Evolutionary conservation across 2,329 filamentous ascomycete genomes (phyloP).

Genomic region (Fusarium devonianum): DNA sequence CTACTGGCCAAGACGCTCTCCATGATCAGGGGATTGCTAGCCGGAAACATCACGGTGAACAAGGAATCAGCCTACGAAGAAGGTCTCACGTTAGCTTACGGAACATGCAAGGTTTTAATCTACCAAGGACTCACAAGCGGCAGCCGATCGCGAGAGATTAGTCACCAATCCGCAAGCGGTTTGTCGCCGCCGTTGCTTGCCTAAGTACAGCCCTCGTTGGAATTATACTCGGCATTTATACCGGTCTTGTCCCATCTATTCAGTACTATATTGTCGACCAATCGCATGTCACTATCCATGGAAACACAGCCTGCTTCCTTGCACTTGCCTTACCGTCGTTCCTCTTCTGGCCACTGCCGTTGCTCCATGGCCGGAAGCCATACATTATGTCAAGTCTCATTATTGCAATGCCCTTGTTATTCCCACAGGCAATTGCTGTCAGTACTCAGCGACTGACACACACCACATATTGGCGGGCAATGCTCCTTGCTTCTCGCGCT

Average conservation of each 20-base stretch:
- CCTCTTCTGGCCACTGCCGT: constrained; percentile 75
- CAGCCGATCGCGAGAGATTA: constrained; percentile 77
- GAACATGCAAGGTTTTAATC: constrained; percentile 58
- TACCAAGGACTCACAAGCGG: constrained; percentile 62
- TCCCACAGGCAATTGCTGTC: constrained; percentile 76
- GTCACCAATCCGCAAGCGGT: constrained; percentile 71
- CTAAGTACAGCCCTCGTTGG: constrained; percentile 76
- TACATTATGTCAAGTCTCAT: constrained; percentile 75
- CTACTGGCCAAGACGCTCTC: constrained; percentile 34
- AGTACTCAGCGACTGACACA: constrained; percentile 63
- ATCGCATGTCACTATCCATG: constrained; percentile 71
- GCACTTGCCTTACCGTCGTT: constrained; percentile 75
- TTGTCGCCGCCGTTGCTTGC: constrained; percentile 73
- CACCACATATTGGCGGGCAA: constrained; percentile 62
- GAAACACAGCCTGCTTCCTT: constrained; percentile 76
- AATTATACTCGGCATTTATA: constrained; percentile 76
- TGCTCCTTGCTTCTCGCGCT: constrained; percentile 68
- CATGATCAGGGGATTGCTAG: constrained; percentile 38
- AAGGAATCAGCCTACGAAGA: constrained; percentile 55
- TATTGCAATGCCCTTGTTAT: constrained; percentile 74
- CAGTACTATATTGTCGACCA: constrained; percentile 79
- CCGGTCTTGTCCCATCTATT: constrained; percentile 79
- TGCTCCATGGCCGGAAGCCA: constrained; percentile 78
- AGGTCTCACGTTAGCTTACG: constrained; percentile 63
- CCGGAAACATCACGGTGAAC: constrained; percentile 40